Percentiles rank a stretch among this genome's conserved stretches.
These are phyloP conservation scores for Stromatinia cepivora DNA, from an alignment of 2,329 filamentous ascomycete species.

Conservation along the genomic window DNA sequence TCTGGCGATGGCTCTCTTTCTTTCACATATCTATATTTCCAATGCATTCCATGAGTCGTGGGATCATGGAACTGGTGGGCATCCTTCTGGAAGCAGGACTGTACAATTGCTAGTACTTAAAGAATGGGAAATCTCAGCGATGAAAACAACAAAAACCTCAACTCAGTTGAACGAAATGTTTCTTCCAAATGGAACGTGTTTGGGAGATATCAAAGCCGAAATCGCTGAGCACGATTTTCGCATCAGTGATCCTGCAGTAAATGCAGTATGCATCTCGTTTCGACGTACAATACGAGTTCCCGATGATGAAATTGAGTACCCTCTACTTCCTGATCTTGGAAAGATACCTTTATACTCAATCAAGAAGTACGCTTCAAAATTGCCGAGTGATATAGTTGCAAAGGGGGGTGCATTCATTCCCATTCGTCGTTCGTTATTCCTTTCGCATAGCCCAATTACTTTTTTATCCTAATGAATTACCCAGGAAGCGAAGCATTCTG, in stretches of 20 bases:
- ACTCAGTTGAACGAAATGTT: neutral
- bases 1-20: too few species aligned
- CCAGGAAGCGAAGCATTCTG: neutral
- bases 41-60: neutral
- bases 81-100: too few species aligned
- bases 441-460: neutral
- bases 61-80: neutral
- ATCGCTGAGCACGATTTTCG: neutral
- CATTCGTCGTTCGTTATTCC: neutral
- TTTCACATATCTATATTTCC: too few species aligned
- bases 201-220: too few species aligned
- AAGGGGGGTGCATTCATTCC: constrained; percentile 9
- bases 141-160: neutral
- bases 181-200: too few species aligned
- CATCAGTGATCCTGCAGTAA: neutral
- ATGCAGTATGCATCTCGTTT: neutral
- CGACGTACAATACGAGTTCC: constrained; percentile 6
- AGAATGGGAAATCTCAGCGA: neutral
- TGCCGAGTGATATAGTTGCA: neutral
- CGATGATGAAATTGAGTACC: neutral
- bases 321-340: neutral
- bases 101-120: neutral
- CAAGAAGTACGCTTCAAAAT: neutral
- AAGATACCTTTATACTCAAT: neutral
- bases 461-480: neutral